Base-by-base conservation (phyloP, 257 asterid species). In the Schizonepeta tenuifolia region DNA sequence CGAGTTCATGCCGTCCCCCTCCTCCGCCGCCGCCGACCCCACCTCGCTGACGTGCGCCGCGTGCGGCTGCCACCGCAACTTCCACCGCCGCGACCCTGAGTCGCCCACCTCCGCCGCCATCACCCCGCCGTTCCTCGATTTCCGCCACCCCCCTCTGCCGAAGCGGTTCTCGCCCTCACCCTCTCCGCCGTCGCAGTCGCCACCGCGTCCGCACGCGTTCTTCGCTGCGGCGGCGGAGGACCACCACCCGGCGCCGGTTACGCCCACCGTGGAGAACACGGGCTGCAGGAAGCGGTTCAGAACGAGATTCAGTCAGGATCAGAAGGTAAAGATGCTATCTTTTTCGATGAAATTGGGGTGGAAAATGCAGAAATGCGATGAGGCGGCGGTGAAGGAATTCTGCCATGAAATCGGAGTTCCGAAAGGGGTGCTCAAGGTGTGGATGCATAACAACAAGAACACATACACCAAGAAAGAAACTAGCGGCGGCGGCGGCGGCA, bases 61-160 rank as follows among this genome's bases (percentile, higher is more conserved):
- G 5, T 90, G 97, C 49, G 88, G 96, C 47, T 90, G 97, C 88
- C 97, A 90, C 85, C 88, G 96, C 24, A 90, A 83, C 54, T 90
- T 90, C 84, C 97, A 90, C 90, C 97, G 97, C 46, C 93, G 85
- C 0, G 97, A 82, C 28, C 70, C 78, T 14, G 83, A 76, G 53
- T 71, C 85, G 70, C 82, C 76, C 40, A 44, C 85, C 67, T 21
- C 78, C 74, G 47, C 79, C 70, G 55, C 83, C 40, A 72, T 77
- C 15, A 78, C 83, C 66, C 90, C 93, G 4, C 95, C 86, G 40
- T 89, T 79, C 43, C 79, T 90, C 7, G 91, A 86, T 17, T 85
- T 90, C 77, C 91, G 88, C 58, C 85, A 74, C 80, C 84, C 85
- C 2, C 60, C 71, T 6, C 54, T 35, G 17, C 79, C 74, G 0